phyloP scores from a whole-genome alignment of 2,329 filamentous ascomycete genomes.

The Plenodomus tracheiphilus region DNA sequence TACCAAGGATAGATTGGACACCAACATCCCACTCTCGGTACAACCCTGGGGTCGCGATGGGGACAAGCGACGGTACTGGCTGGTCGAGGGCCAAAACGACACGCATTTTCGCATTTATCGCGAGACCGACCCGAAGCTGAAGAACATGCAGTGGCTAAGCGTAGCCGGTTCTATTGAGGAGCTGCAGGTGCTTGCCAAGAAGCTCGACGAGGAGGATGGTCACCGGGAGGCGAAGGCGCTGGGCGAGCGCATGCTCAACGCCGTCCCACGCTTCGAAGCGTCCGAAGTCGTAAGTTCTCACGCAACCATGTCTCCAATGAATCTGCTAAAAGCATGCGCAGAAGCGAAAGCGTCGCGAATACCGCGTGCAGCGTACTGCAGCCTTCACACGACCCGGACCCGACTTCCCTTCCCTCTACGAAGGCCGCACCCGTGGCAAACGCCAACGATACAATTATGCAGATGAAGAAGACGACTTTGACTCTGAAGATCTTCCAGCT shows the following conservation, averaged over 20 bases:
- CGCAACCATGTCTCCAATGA: background rate
- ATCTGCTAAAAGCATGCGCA: constrained; percentile 43
- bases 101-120: constrained; percentile 92
- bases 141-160: constrained; percentile 84
- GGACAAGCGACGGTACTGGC: constrained; percentile 88
- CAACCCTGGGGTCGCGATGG: constrained; percentile 90
- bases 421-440: constrained; percentile 94
- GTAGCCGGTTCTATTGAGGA: constrained; percentile 91
- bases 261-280: constrained; percentile 87
- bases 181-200: constrained; percentile 72
- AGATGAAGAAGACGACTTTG: constrained; percentile 83
- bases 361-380: constrained; percentile 81
- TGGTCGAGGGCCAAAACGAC: constrained; percentile 92
- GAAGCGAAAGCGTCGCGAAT: constrained; percentile 93
- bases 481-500: constrained; percentile 68
- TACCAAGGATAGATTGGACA: constrained; percentile 79
- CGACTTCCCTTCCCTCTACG: constrained; percentile 83
- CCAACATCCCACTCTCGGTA: constrained; percentile 85
- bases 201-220: constrained; percentile 75
- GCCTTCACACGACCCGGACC: constrained; percentile 85
- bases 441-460: constrained; percentile 89
- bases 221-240: constrained; percentile 79
- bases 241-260: constrained; percentile 74
- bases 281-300: constrained; percentile 82
- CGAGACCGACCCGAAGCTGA: constrained; percentile 79